Evolutionary conservation across 352 stramenopile genomes (phyloP).

Genomic region (Sclerospora graminicola): DNA sequence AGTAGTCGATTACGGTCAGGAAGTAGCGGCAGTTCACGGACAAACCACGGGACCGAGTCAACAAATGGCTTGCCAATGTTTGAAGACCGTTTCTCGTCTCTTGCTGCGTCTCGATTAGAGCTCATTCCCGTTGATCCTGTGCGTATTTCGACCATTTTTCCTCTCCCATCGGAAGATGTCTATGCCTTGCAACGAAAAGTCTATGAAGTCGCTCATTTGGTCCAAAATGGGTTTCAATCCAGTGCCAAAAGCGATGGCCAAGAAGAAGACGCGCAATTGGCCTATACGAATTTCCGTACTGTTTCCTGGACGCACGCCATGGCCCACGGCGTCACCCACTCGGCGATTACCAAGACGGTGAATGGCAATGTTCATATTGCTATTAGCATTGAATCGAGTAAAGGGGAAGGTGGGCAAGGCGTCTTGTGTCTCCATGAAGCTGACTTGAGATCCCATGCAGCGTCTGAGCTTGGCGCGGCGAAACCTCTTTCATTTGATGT

Average conservation of each 20-base stretch:
- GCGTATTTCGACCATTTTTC: slow-evolving; percentile 66
- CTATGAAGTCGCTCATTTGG: slow-evolving; percentile 59
- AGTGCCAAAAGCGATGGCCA: slow-evolving; percentile 45
- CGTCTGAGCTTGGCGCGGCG: slow-evolving; percentile 30
- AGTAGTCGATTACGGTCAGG: slow-evolving; percentile 22
- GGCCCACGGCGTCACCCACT: slow-evolving; percentile 46
- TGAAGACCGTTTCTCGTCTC: slow-evolving; percentile 22
- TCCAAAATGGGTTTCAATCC: slow-evolving; percentile 60
- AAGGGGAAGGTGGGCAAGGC: slow-evolving; percentile 47
- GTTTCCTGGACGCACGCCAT: slow-evolving; percentile 48
- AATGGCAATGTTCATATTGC: slow-evolving; percentile 60
- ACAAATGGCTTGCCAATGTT: slow-evolving; percentile 17
- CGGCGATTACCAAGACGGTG: slow-evolving; percentile 56
- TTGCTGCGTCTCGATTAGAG: slow-evolving; percentile 26
- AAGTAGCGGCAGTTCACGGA: slow-evolving; percentile 20
- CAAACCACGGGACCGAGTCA: slow-evolving; percentile 8
- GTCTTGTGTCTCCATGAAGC: slow-evolving; percentile 57
- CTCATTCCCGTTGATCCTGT: slow-evolving; percentile 45
- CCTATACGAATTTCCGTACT: slow-evolving; percentile 64
- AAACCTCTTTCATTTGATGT: slow-evolving; percentile 59
- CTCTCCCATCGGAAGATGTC: slow-evolving; percentile 59
- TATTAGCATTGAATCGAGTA: slow-evolving; percentile 55
- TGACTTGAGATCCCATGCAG: slow-evolving; percentile 34
- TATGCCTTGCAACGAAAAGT: slow-evolving; percentile 68
- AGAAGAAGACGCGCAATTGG: slow-evolving; percentile 53